Evolutionary conservation across 2,329 filamentous ascomycete genomes (phyloP).

Genomic region (Monilinia aucupariae): DNA sequence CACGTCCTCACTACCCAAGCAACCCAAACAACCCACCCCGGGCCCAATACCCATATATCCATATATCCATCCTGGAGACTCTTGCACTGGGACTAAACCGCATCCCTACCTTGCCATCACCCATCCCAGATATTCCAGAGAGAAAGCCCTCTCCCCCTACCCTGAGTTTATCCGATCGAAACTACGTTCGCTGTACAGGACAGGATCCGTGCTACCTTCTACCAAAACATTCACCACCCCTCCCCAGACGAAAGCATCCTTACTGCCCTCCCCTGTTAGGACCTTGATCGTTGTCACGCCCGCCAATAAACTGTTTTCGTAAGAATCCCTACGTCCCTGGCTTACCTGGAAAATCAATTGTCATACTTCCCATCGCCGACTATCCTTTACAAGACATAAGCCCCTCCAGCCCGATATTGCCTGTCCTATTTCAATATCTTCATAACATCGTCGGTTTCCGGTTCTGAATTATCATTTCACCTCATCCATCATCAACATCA

Average conservation of each 20-base stretch:
- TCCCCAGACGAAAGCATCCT: slow-evolving; percentile 14
- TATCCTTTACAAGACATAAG: slow-evolving; percentile 16
- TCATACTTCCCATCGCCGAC: slow-evolving; percentile 19
- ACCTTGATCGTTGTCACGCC: slow-evolving; percentile 17
- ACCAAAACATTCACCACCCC: slow-evolving; percentile 15
- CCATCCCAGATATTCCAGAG: background rate
- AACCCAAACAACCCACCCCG: slow-evolving; percentile 3
- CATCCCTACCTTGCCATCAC: slow-evolving; percentile 2
- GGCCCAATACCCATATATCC: slow-evolving; percentile 10
- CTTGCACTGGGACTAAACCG: background rate
- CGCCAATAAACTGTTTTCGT: slow-evolving; percentile 19
- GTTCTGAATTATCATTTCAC: slow-evolving; percentile 7
- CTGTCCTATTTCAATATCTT: slow-evolving; percentile 14
- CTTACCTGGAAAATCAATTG: slow-evolving; percentile 15
- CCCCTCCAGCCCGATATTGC: slow-evolving; percentile 11
- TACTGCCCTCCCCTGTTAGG: slow-evolving; percentile 13
- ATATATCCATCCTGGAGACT: slow-evolving; percentile 6
- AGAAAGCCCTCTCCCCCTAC: slow-evolving; percentile 3
- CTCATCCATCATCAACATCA: background rate
- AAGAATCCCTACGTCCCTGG: slow-evolving; percentile 12
- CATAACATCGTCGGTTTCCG: slow-evolving; percentile 11
- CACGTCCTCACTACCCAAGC: slow-evolving; percentile 14
- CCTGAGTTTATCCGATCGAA: slow-evolving; percentile 16
- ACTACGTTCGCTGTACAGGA: slow-evolving; percentile 3
- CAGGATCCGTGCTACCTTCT: slow-evolving; percentile 16